phyloP scores from a whole-genome alignment of 2,329 filamentous ascomycete genomes.

The Fusarium chaquense region DNA sequence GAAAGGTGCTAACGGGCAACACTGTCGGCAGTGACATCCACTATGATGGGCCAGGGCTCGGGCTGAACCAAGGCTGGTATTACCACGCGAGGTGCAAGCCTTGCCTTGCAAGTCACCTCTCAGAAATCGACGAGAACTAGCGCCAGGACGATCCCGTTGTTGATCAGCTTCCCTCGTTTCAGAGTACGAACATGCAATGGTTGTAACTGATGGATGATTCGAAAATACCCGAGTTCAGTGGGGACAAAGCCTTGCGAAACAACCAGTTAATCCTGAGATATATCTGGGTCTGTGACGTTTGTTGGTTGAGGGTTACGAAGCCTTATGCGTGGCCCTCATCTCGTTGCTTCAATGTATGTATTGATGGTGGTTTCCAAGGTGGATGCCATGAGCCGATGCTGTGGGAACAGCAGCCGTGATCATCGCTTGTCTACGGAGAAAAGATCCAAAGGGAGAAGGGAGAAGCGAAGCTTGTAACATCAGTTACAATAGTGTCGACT shows the following conservation, averaged over 20 bases:
- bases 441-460: conserved; percentile 31
- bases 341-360: conserved; percentile 22
- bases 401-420: conserved; percentile 33
- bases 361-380: conserved; percentile 34
- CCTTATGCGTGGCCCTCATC: conserved; percentile 36
- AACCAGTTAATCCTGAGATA: conserved; percentile 34
- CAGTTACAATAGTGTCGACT: not conserved
- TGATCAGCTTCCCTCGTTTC: conserved; percentile 46
- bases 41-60: conserved; percentile 5
- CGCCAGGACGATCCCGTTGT: conserved; percentile 36
- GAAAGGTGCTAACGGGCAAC: not conserved
- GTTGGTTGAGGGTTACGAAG: conserved; percentile 42
- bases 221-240: conserved; percentile 30
- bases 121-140: conserved; percentile 14
- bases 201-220: conserved; percentile 22
- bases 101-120: conserved; percentile 36
- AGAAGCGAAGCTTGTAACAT: conserved; percentile 33
- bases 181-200: conserved; percentile 26
- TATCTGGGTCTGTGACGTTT: conserved; percentile 42
- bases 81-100: conserved; percentile 25
- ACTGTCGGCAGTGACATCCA: conserved; percentile 6
- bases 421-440: conserved; percentile 31
- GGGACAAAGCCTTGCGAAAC: conserved; percentile 31
- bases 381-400: conserved; percentile 35
- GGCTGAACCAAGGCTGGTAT: conserved; percentile 16